Conservation (phyloP, 2,329 filamentous ascomycete species). For the Cytospora mali region DNA sequence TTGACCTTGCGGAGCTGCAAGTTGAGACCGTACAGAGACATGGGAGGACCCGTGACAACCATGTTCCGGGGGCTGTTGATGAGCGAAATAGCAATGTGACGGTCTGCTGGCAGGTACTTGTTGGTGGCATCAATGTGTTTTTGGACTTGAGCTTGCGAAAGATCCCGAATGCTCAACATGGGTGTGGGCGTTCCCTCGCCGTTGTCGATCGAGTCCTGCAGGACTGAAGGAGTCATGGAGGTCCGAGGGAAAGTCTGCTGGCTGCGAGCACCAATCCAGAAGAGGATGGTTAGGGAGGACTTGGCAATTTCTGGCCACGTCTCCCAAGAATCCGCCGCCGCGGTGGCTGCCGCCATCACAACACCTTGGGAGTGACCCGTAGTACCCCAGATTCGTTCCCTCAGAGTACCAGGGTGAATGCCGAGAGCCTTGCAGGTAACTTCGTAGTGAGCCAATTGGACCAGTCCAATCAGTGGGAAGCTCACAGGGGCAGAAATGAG, state of each 20-base stretch:
- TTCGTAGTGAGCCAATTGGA: conserved; percentile 93
- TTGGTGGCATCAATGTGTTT: conserved; percentile 97
- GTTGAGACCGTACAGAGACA: conserved; percentile 95
- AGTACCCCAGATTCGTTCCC: conserved; percentile 81
- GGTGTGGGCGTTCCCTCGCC: conserved; percentile 95
- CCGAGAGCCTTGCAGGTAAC: conserved; percentile 92
- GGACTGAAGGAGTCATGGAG: conserved; percentile 84
- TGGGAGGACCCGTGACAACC: conserved; percentile 93
- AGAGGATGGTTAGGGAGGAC: conserved; percentile 86
- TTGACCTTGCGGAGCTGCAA: conserved; percentile 94
- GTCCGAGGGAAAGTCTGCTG: conserved; percentile 97
- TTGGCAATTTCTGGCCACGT: conserved; percentile 80
- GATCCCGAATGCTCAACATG: conserved; percentile 96
- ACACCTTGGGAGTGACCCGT: conserved; percentile 98
- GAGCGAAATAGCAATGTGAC: conserved; percentile 92
- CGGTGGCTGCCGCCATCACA: conserved; percentile 88
- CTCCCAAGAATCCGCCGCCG: conserved; percentile 90
- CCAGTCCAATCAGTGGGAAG: conserved; percentile 91
- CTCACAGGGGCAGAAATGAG: conserved; percentile 93
- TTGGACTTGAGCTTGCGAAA: conserved; percentile 85
- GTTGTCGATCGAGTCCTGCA: conserved; percentile 91
- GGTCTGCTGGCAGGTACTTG: conserved; percentile 87
- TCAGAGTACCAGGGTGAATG: conserved; percentile 83
- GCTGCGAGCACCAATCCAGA: conserved; percentile 97
- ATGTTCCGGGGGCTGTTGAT: conserved; percentile 97